A percentile compares a stretch with the other conserved stretches of the same genome.
phyloP scores from a whole-genome alignment of 1,284 basidiomycete genomes.

The Marasmius sp. region DNA sequence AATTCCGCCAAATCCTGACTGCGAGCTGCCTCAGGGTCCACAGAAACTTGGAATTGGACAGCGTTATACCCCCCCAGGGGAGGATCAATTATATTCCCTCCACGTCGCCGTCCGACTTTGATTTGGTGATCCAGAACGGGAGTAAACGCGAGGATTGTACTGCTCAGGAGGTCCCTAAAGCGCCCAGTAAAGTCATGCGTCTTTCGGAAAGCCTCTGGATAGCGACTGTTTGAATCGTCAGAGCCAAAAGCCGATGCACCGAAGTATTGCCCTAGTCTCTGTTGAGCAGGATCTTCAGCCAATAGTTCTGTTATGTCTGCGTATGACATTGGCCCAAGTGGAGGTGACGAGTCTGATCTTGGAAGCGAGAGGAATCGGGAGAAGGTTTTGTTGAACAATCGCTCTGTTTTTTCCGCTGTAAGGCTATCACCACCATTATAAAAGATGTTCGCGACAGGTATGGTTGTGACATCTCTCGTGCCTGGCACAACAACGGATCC shows the following conservation, averaged over 20 bases:
- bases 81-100: conserved; percentile 13
- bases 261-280: conserved; percentile 32
- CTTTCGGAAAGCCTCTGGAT: conserved; percentile 6
- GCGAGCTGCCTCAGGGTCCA: neutral
- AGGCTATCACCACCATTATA: conserved; percentile 28
- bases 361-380: conserved; percentile 39
- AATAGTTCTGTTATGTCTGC: conserved; percentile 30
- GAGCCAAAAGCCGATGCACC: conserved; percentile 30
- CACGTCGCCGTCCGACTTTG: conserved; percentile 6
- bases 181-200: conserved; percentile 1
- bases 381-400: conserved; percentile 29
- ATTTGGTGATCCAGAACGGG: conserved; percentile 13
- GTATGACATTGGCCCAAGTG: conserved; percentile 31
- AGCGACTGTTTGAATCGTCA: conserved; percentile 16
- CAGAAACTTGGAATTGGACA: conserved; percentile 6
- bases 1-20: neutral
- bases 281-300: conserved; percentile 23
- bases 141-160: conserved; percentile 9
- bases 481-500: conserved; percentile 14
- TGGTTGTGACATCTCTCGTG: neutral
- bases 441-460: conserved; percentile 25
- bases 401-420: conserved; percentile 13
- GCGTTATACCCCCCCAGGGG: conserved; percentile 15
- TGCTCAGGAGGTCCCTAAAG: neutral
- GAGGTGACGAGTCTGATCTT: conserved; percentile 16